Evolutionary conservation across 2,329 filamentous ascomycete genomes (phyloP).

Genomic region (Penicillium brevicompactum): DNA sequence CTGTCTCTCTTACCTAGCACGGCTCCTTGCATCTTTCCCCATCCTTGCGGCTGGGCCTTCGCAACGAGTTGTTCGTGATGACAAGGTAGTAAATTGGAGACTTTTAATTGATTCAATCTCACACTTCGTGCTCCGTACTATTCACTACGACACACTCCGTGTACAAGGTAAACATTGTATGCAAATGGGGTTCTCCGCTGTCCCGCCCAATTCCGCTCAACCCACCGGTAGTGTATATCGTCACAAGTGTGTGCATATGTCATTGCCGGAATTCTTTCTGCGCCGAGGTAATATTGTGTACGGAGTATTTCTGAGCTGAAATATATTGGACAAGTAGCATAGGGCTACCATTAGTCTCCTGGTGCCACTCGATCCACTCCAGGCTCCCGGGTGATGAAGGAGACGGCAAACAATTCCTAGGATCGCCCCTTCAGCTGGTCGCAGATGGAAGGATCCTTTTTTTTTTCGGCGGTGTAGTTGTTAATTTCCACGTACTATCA

Average conservation of each 20-base stretch:
- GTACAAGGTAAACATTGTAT: not conserved
- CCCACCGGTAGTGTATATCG: not conserved
- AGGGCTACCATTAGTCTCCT: constrained; percentile 6
- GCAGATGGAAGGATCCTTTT: not conserved
- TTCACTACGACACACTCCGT: not conserved
- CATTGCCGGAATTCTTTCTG: not conserved
- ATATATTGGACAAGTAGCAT: not conserved
- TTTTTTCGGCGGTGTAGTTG: not conserved
- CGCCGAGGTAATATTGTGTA: not conserved
- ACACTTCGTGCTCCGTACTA: not conserved
- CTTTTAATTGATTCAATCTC: no score
- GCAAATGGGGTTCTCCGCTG: not conserved
- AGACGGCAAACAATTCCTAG: constrained; percentile 2
- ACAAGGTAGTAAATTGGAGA: not conserved
- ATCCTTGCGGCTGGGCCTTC: constrained; percentile 27
- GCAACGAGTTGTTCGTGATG: not conserved
- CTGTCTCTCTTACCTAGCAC: constrained; percentile 15
- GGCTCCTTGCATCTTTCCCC: constrained; percentile 30
- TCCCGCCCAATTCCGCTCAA: not conserved
- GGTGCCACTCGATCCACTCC: constrained; percentile 5
- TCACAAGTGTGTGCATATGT: constrained; percentile 2
- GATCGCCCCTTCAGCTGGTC: constrained; percentile 1
- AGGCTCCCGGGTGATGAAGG: not conserved
- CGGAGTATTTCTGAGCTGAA: not conserved
- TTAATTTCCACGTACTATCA: not conserved